Conservation (phyloP, 164 flowering plant genomes). For the Magnolia sinica region DNA sequence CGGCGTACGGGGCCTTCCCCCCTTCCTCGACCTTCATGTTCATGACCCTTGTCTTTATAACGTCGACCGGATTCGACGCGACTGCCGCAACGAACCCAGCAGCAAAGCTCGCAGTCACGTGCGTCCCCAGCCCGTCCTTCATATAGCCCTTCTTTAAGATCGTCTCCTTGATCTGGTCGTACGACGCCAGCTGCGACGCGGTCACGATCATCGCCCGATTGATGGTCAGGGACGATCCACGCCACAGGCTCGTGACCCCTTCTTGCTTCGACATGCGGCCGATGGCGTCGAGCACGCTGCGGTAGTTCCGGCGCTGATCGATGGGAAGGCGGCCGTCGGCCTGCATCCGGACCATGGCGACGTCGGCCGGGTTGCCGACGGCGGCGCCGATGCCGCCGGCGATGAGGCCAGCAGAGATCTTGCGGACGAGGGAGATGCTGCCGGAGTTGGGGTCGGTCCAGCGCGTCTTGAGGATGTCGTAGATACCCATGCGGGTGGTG, state of each 20-base stretch:
- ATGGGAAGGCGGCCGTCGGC: constrained; percentile 86
- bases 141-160: constrained; percentile 48
- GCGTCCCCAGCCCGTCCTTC: constrained; percentile 82
- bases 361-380: constrained; percentile 89
- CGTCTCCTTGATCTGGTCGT: constrained; percentile 81
- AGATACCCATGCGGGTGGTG: constrained; percentile 88
- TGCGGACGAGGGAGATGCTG: constrained; percentile 46
- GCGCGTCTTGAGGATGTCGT: constrained; percentile 63
- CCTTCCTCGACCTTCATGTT: constrained; percentile 83
- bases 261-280: constrained; percentile 54
- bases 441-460: constrained; percentile 66
- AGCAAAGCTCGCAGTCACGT: constrained; percentile 76
- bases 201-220: constrained; percentile 93
- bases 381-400: constrained; percentile 88
- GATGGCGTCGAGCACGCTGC: constrained; percentile 71
- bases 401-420: constrained; percentile 60
- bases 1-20: constrained; percentile 58
- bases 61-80: constrained; percentile 83
- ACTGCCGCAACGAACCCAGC: constrained; percentile 91
- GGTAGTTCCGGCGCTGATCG: constrained; percentile 74
- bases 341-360: constrained; percentile 96
- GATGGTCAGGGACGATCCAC: constrained; percentile 83
- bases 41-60: constrained; percentile 87
- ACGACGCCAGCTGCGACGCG: constrained; percentile 86
- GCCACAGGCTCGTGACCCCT: constrained; percentile 74